Evolutionary conservation across 129 eudicot genomes (phyloP).

Genomic region (Centaurea solstitialis): DNA sequence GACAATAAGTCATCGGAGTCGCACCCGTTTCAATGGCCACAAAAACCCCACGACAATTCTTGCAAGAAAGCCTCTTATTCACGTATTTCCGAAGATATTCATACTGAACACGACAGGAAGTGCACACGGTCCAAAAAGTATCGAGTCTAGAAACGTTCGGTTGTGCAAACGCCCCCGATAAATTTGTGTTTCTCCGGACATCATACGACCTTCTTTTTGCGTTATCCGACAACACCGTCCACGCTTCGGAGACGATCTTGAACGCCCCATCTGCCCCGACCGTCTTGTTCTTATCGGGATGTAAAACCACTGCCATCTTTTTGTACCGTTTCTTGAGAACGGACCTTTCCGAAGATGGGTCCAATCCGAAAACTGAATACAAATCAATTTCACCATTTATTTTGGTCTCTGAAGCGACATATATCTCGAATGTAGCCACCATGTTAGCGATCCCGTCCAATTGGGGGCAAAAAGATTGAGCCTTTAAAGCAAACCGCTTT

Average conservation of each 20-base stretch:
- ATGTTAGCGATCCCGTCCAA: slow-evolving; percentile 82
- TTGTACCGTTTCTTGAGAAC: slow-evolving; percentile 72
- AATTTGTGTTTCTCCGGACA: slow-evolving; percentile 51
- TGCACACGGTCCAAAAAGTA: slow-evolving; percentile 95
- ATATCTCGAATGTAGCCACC: slow-evolving; percentile 83
- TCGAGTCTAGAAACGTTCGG: slow-evolving; percentile 36
- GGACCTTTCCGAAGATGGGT: slow-evolving; percentile 60
- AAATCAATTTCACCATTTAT: slow-evolving; percentile 78
- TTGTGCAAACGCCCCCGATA: slow-evolving; percentile 33
- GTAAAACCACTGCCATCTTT: slow-evolving; percentile 71
- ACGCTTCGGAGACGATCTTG: slow-evolving; percentile 84
- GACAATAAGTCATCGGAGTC: slow-evolving; percentile 61
- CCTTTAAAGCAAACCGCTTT: slow-evolving; percentile 61
- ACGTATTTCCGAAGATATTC: slow-evolving; percentile 92
- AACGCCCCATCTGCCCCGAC: slow-evolving; percentile 92
- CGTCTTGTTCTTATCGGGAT: slow-evolving; percentile 82
- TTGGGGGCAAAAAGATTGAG: slow-evolving; percentile 75
- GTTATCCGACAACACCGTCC: slow-evolving; percentile 68
- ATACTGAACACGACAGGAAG: slow-evolving; percentile 92
- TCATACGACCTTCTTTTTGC: slow-evolving; percentile 73
- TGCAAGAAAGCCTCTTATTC: slow-evolving; percentile 83
- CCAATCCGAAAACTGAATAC: slow-evolving; percentile 71
- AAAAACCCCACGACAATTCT: slow-evolving; percentile 90
- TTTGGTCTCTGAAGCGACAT: slow-evolving; percentile 54
- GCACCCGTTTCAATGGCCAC: slow-evolving; percentile 82